A percentile compares a stretch with the other conserved stretches of the same genome.
Conservation (phyloP, 1,284 basidiomycete genomes). For the Ganoderma lucidum region DNA sequence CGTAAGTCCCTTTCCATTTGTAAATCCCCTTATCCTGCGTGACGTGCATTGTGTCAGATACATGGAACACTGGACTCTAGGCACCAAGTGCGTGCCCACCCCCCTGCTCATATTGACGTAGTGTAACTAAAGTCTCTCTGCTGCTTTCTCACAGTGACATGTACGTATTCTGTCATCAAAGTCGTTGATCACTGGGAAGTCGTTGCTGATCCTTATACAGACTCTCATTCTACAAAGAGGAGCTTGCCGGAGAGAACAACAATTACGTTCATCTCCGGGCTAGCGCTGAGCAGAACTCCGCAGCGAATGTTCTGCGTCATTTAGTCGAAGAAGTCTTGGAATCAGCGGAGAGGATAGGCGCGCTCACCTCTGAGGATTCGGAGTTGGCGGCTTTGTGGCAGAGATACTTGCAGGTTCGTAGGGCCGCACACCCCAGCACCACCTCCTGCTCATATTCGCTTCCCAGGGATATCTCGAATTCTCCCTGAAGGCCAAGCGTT, state of each 20-base stretch:
- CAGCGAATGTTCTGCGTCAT: slow-evolving; percentile 7
- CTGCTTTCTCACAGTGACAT: slow-evolving; percentile 14
- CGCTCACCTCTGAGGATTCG: slow-evolving; percentile 10
- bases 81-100: slow-evolving; percentile 24
- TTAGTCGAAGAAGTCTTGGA: slow-evolving; percentile 20
- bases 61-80: slow-evolving; percentile 30
- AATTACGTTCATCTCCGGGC: slow-evolving; percentile 28
- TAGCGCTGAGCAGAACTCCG: slow-evolving; percentile 14
- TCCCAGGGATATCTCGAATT: slow-evolving; percentile 14
- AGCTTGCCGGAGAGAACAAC: slow-evolving; percentile 23
- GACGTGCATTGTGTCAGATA: slow-evolving; percentile 13
- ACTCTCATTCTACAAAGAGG: slow-evolving; percentile 30
- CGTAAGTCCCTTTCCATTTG: slow-evolving; percentile 15
- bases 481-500: slow-evolving; percentile 15
- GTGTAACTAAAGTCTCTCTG: neutral
- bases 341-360: slow-evolving; percentile 11
- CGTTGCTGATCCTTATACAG: slow-evolving; percentile 4
- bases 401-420: slow-evolving; percentile 27
- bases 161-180: neutral
- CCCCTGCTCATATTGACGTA: neutral
- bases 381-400: slow-evolving; percentile 18
- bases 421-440: neutral
- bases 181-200: neutral
- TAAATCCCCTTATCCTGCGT: neutral
- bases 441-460: too few species aligned